phyloP scores from a whole-genome alignment of 768 basidiomycete genomes.

The Amanita muscaria region DNA sequence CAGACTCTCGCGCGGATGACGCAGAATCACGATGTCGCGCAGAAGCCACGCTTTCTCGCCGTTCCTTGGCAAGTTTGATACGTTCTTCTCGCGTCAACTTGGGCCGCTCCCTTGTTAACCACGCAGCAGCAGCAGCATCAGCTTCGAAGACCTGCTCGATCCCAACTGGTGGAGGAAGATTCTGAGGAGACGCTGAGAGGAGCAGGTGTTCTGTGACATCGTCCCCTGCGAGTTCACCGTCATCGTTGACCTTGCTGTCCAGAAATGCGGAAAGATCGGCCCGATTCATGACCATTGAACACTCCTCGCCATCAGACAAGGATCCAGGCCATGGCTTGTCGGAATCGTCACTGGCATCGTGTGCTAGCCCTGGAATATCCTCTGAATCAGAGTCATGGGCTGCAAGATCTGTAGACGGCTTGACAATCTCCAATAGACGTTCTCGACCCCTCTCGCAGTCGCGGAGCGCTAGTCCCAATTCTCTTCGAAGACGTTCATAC shows the following conservation, averaged over 20 bases:
- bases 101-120: conserved; percentile 49
- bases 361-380: conserved; percentile 42
- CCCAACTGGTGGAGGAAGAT: conserved; percentile 51
- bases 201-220: conserved; percentile 53
- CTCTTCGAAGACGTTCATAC: conserved; percentile 67
- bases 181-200: conserved; percentile 37
- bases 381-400: conserved; percentile 18
- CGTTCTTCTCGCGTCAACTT: conserved; percentile 70
- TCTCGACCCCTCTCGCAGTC: conserved; percentile 79
- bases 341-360: conserved; percentile 46
- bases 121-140: conserved; percentile 34
- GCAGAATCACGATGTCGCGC: conserved; percentile 18
- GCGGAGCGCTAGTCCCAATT: conserved; percentile 68
- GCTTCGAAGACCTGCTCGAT: conserved; percentile 82
- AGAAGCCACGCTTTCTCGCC: conserved; percentile 35
- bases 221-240: conserved; percentile 24
- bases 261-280: conserved; percentile 13
- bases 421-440: conserved; percentile 47
- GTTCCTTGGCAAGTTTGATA: conserved; percentile 48
- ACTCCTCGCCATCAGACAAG: conserved; percentile 24
- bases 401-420: conserved; percentile 27
- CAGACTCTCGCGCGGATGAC: conserved; percentile 10
- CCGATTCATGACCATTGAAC: conserved; percentile 10
- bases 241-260: conserved; percentile 21
- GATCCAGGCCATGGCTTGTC: conserved; percentile 40